Conservation (phyloP, 495 filamentous ascomycete species). For the Aspergillus leporis region DNA sequence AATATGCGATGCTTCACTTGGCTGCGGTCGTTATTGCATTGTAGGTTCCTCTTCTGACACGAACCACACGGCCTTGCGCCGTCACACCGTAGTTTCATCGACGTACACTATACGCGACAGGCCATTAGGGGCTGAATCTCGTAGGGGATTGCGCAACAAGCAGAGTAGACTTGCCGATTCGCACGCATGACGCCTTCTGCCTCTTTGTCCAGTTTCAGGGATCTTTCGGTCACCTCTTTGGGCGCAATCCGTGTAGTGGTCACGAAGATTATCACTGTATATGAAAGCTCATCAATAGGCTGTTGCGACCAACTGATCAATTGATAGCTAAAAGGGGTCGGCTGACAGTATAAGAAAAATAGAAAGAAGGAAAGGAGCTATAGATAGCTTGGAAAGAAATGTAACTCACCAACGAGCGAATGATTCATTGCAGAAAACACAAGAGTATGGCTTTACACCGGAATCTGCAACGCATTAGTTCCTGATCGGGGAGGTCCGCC, state of each 20-base stretch:
- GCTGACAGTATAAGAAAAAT: not conserved
- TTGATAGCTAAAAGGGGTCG: not conserved
- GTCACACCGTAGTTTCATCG: conserved; percentile 55
- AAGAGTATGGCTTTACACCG: conserved; percentile 48
- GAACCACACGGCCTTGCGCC: conserved; percentile 48
- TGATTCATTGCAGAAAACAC: conserved; percentile 43
- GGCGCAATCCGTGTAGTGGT: conserved; percentile 45
- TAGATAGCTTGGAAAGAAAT: too few relatives aligned
- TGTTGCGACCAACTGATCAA: not conserved
- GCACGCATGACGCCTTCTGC: conserved; percentile 48
- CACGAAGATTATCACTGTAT: conserved; percentile 46
- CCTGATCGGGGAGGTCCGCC: conserved; percentile 6
- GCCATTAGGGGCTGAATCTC: conserved; percentile 6
- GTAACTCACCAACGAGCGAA: conserved; percentile 48
- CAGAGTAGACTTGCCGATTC: conserved; percentile 37
- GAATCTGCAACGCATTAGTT: conserved; percentile 35
- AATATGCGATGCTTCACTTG: conserved; percentile 14
- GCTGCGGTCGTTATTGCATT: conserved; percentile 42
- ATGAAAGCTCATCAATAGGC: not conserved
- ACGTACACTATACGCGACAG: conserved; percentile 39
- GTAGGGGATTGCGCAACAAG: not conserved
- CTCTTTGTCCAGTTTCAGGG: conserved; percentile 48
- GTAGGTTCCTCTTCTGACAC: conserved; percentile 44
- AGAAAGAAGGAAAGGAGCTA: not conserved
- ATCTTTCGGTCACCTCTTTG: conserved; percentile 44